Conservation (phyloP, 2,329 filamentous ascomycete genomes). For the Ceratocystis smalleyi region DNA sequence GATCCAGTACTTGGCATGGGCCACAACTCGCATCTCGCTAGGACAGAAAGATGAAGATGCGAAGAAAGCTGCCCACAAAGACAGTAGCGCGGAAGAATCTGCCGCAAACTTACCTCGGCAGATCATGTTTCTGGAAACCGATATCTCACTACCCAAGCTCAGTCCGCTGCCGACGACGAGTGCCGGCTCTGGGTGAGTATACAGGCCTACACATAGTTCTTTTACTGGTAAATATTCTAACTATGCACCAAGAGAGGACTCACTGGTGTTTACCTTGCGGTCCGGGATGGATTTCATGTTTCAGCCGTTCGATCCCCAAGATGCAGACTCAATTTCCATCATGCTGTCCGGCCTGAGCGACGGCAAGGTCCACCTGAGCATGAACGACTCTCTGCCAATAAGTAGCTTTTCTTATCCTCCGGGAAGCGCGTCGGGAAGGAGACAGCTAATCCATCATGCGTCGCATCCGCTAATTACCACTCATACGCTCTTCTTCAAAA, state of each 20-base stretch:
- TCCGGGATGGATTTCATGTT: conserved; percentile 57
- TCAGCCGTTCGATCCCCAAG: conserved; percentile 42
- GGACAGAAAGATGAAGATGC: neutral
- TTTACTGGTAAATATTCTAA: neutral
- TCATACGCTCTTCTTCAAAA: conserved; percentile 51
- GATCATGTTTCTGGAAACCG: conserved; percentile 59
- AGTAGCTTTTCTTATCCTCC: conserved; percentile 44
- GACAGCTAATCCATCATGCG: conserved; percentile 41
- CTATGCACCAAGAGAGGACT: conserved; percentile 30
- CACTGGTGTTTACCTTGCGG: conserved; percentile 52
- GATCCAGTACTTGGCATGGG: conserved; percentile 13
- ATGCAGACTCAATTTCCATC: conserved; percentile 62
- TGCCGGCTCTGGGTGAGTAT: conserved; percentile 45
- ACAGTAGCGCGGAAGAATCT: neutral
- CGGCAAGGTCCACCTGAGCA: conserved; percentile 58
- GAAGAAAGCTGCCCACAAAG: conserved; percentile 14
- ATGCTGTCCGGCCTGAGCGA: conserved; percentile 59
- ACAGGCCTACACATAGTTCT: too few relatives aligned
- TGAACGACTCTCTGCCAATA: conserved; percentile 74
- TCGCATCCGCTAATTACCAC: conserved; percentile 62
- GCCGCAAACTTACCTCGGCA: conserved; percentile 50
- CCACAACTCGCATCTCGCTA: conserved; percentile 10
- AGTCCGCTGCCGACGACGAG: conserved; percentile 49
- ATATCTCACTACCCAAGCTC: conserved; percentile 60
- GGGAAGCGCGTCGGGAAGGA: conserved; percentile 18